Base-by-base conservation (phyloP, 495 filamentous ascomycete species). In the Cryomyces minteri region DNA sequence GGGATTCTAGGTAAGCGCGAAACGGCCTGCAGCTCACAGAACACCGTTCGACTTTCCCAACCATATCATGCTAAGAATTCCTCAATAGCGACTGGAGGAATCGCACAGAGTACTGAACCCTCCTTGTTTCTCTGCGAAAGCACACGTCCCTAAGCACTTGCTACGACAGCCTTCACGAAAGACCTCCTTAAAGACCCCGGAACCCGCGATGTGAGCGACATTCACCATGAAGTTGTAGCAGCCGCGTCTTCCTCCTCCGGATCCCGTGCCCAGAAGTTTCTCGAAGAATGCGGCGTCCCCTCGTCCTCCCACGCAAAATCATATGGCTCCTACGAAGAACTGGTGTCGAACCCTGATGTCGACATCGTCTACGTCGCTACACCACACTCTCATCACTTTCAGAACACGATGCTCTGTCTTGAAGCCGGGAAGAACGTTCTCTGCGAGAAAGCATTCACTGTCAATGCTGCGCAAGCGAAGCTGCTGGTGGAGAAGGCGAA, bases 351-450 rank as follows among this genome's bases (percentile, higher is more conserved):
- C 56, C 68, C 77, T 11, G 68, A 82, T 44, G 69, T 95, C 48
- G 88, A 94, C 54, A 84, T 92, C 43, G 66, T 95, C 62, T 95
- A 94, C 59, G 77, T 95, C 43, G 87, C 88, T 11, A 95, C 88
- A 2, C 88, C 88, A 14, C 88, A 94, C 66, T 88, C 82, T 31
- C 88, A 94, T 62, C 88, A 96, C 67, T 95, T 84, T 68, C 82
- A 88, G 59, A 90, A 96, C 57, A 71, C 76, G 40, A 82, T 86
- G 72, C 72, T 92, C 33, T 80, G 75, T 41, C 65, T 94, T 18
- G 71, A 82, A 48, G 84, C 83, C 0, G 82, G 83, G 48, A 95
- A 95, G 67, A 65, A 87, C 53, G 87, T 94, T 4, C 71, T 95
- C 28, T 93, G 84, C 60, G 90, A 95, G 61, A 96, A 96, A 66